Evolutionary conservation across 2,329 filamentous ascomycete species (phyloP).

Genomic region (Trichoderma endophyticum): DNA sequence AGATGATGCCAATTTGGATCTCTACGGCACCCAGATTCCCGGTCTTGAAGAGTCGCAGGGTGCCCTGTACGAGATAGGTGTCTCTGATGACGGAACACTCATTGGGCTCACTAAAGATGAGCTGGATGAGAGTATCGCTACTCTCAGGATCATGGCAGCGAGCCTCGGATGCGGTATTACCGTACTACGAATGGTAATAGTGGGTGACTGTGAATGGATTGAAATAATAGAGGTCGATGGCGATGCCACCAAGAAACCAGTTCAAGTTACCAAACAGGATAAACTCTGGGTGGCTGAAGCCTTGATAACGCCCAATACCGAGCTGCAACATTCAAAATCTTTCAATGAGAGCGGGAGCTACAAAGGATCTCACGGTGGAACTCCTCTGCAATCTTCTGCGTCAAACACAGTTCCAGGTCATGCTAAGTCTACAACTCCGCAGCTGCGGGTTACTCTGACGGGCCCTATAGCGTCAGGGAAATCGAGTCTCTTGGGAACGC

Average conservation of each 20-base stretch:
- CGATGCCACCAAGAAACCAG: slow-evolving; percentile 24
- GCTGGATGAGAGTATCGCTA: slow-evolving; percentile 84
- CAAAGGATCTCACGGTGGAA: neutral
- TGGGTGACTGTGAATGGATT: slow-evolving; percentile 79
- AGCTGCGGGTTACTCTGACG: slow-evolving; percentile 81
- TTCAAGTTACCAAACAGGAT: slow-evolving; percentile 35
- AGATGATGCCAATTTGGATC: slow-evolving; percentile 46
- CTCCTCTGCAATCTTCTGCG: slow-evolving; percentile 5
- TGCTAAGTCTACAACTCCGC: slow-evolving; percentile 59
- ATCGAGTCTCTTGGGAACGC: slow-evolving; percentile 81
- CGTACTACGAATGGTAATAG: slow-evolving; percentile 74
- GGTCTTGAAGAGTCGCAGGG: slow-evolving; percentile 91
- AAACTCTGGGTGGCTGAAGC: slow-evolving; percentile 88
- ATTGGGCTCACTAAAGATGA: slow-evolving; percentile 87
- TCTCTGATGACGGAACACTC: slow-evolving; percentile 89
- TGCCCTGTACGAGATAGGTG: slow-evolving; percentile 92
- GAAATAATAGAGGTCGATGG: slow-evolving; percentile 40
- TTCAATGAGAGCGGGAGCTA: neutral
- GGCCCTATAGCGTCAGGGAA: slow-evolving; percentile 91
- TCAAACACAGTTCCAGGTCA: slow-evolving; percentile 33
- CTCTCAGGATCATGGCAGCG: slow-evolving; percentile 84
- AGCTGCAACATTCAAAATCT: slow-evolving; percentile 29
- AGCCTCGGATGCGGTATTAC: slow-evolving; percentile 85
- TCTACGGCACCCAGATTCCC: slow-evolving; percentile 60
- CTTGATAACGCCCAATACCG: slow-evolving; percentile 72